phyloP scores from a whole-genome alignment of 176 grass and related monocot genomes.

The Phragmites australis region DNA sequence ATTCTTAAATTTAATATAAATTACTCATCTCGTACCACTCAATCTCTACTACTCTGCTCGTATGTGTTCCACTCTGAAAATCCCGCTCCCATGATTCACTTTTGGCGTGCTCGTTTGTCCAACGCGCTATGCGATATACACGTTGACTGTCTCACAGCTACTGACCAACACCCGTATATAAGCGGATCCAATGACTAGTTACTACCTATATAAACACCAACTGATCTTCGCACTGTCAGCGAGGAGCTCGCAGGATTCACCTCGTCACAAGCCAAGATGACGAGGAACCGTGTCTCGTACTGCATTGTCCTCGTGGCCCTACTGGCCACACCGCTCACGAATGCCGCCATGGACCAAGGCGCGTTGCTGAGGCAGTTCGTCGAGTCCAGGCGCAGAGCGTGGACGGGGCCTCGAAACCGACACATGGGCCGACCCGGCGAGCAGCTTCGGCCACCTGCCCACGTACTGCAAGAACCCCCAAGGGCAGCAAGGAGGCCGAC shows the following conservation, averaged over 20 bases:
- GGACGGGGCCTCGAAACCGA: neutral
- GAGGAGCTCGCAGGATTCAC: neutral
- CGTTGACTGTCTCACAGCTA: too few relatives aligned
- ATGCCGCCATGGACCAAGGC: conserved; percentile 25
- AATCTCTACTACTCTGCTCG: too few relatives aligned
- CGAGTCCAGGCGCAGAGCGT: neutral
- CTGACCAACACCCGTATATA: too few relatives aligned
- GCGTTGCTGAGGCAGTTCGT: conserved; percentile 34
- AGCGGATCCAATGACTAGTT: too few relatives aligned
- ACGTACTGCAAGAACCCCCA: neutral
- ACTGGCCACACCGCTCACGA: neutral
- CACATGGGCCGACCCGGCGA: neutral
- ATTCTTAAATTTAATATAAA: too few relatives aligned
- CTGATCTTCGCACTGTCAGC: neutral
- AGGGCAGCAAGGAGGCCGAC: conserved; percentile 39
- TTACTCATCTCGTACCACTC: too few relatives aligned
- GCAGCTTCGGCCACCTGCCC: conserved; percentile 19
- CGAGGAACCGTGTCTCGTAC: neutral
- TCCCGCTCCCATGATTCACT: too few relatives aligned
- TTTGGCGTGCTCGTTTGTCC: too few relatives aligned
- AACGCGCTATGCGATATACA: too few relatives aligned
- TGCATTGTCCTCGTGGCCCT: conserved; percentile 1
- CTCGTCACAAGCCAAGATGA: neutral
- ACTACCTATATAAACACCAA: neutral
- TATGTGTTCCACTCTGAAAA: too few relatives aligned